Base-by-base conservation (phyloP, 2,329 filamentous ascomycete species). In the Curvularia sp. region DNA sequence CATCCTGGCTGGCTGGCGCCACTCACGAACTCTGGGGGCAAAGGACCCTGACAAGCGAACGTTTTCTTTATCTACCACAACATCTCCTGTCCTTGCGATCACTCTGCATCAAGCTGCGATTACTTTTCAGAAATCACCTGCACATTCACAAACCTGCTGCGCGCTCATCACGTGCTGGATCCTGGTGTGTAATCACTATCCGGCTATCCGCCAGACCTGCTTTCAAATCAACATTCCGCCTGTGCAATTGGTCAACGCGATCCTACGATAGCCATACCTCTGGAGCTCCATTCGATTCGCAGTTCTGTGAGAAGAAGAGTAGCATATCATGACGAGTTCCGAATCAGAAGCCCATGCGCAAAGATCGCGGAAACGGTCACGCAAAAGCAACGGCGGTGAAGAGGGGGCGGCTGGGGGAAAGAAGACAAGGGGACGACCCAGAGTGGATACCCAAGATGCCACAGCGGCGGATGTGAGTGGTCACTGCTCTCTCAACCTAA, bases 361-460 rank as follows among this genome's bases (percentile, higher is more conserved):
- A n/a, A 63, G 60, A n/a, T 49, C 69, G 15, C 71, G 68, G 47
- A 77, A 77, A 63, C 69, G 76, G 31, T 67, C 67, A 41, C 71
- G 74, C 49, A 66, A 61, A 26, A 71, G 66, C 46, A 68, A 64
- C 43, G 64, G 61, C 49, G 68, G 64, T 39, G 72, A 73, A 18
- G 67, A 67, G 53, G 42, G 42, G 24, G 63, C 68, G 41, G 58
- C 65, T 43, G 64, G 67, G 13, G 70, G 72, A 44, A 82, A 80
- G 70, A 86, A 89, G 67, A 81, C 86, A 18, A 83, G 92, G 71
- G 92, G 92, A 7, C 84, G 92, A 55, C 92, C 92, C 5, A 82
- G 91, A 50, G 82, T 95, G 15, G 88, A 93, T 65, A 86, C 87
- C n/a, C 87, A 87, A 60, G 90, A 94, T 76, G 87, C 92, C 76